These are phyloP conservation scores for Colletotrichum tropicale DNA, from an alignment of 2,329 filamentous ascomycete species.

Conservation along the genomic window DNA sequence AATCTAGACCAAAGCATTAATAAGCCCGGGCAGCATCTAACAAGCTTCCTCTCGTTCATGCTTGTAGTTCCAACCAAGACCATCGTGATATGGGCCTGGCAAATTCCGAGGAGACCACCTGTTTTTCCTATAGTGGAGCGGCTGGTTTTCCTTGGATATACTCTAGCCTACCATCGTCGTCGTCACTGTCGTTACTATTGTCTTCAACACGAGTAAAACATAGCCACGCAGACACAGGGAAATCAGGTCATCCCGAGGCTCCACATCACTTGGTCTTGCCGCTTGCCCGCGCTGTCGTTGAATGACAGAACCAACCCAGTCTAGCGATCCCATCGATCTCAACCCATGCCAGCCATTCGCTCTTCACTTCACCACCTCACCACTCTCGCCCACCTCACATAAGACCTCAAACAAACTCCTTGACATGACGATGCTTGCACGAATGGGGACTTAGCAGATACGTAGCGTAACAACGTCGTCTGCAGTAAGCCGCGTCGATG, in stretches of 20 bases:
- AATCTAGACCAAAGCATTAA: background rate
- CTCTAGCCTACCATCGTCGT: background rate
- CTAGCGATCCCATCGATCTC: background rate
- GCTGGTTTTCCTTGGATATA: background rate
- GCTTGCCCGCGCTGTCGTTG: background rate
- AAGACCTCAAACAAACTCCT: background rate
- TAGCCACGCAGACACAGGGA: background rate
- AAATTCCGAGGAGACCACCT: background rate
- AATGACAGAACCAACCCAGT: background rate
- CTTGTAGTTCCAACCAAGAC: background rate
- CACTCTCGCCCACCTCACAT: background rate
- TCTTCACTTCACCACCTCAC: background rate
- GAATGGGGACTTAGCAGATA: background rate
- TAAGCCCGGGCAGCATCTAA: background rate
- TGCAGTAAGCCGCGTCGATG: background rate
- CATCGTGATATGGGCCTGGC: background rate
- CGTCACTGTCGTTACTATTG: background rate
- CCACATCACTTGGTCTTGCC: background rate
- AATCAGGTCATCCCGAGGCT: background rate
- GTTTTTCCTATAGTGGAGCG: background rate
- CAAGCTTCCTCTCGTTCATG: background rate
- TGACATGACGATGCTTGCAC: background rate
- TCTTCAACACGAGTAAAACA: background rate
- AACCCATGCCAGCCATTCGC: background rate
- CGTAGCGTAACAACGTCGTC: background rate